Evolutionary conservation across 106 monocot species (phyloP).

Genomic region (Platanthera zijinensis): DNA sequence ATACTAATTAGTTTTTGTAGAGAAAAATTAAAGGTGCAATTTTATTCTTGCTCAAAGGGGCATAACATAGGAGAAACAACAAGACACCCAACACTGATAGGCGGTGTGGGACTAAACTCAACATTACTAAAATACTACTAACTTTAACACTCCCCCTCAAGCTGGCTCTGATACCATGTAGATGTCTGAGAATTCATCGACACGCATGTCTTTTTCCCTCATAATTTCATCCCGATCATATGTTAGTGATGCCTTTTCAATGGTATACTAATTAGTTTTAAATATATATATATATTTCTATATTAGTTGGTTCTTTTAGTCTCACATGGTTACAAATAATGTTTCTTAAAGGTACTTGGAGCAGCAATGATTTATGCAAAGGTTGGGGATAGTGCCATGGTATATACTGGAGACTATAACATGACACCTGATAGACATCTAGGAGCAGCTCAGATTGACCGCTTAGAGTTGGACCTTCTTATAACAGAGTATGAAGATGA

Average conservation of each 20-base stretch:
- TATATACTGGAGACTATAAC: conserved; percentile 97
- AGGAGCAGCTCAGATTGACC: conserved; percentile 95
- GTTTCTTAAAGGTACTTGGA: conserved; percentile 64
- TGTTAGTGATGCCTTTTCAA: neutral
- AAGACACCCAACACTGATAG: no score
- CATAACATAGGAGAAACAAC: no score
- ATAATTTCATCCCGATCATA: neutral
- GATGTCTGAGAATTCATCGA: neutral
- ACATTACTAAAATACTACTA: no score
- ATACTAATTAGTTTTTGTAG: neutral
- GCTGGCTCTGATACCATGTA: no score
- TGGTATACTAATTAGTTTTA: neutral
- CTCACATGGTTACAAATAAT: neutral
- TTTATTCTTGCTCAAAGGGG: no score
- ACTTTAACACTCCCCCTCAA: no score
- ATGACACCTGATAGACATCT: conserved; percentile 99
- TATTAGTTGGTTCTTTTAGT: neutral
- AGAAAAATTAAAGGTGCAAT: no score
- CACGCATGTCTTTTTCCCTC: neutral
- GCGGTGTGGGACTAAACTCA: no score
- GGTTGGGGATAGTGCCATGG: conserved; percentile 54
- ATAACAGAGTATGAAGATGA: conserved; percentile 69
- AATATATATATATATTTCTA: no score
- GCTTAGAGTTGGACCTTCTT: conserved; percentile 67
- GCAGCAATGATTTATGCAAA: conserved; percentile 97